Conservation (phyloP, 192 early-diverging fungal genomes). For the Cladochytrium replicatum region DNA sequence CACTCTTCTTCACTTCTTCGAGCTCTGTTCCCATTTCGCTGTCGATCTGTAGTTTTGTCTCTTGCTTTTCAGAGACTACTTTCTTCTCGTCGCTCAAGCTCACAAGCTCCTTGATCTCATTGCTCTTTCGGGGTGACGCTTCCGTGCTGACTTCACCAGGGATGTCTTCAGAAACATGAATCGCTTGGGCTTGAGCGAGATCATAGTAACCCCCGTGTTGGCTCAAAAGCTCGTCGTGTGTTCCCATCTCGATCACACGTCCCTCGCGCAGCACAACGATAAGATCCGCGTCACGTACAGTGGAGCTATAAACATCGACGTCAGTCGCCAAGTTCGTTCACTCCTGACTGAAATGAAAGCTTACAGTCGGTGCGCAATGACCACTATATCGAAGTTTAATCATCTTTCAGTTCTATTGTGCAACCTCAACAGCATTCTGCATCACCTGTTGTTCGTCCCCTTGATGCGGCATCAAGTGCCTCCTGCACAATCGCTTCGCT, state of each 20-base stretch:
- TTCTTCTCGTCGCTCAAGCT: too few species aligned
- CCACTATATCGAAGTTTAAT: conserved; percentile 23
- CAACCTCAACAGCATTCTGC: too few species aligned
- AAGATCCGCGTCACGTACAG: conserved; percentile 70
- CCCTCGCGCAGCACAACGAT: conserved; percentile 73
- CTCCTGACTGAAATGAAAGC: too few species aligned
- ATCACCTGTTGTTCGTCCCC: conserved; percentile 65
- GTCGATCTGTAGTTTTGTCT: too few species aligned
- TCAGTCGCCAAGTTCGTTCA: too few species aligned
- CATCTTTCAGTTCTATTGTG: too few species aligned
- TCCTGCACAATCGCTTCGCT: conserved; percentile 72
- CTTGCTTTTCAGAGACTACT: too few species aligned
- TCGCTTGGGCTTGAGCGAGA: conserved; percentile 65
- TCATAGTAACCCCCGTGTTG: conserved; percentile 47
- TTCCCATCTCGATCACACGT: conserved; percentile 58
- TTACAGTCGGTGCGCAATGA: conserved; percentile 64
- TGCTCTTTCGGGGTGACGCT: conserved; percentile 10
- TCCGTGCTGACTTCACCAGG: conserved; percentile 6
- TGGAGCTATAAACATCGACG: too few species aligned
- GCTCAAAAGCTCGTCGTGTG: conserved; percentile 63
- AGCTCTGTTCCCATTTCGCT: too few species aligned
- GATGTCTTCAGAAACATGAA: too few species aligned
- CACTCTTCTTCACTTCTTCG: too few species aligned
- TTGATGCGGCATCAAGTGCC: conserved; percentile 58
- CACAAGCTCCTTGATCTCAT: too few species aligned